These are phyloP conservation scores for Cyberlindnera euphorbiae DNA, from an alignment of 805 yeast species.

Conservation along the genomic window DNA sequence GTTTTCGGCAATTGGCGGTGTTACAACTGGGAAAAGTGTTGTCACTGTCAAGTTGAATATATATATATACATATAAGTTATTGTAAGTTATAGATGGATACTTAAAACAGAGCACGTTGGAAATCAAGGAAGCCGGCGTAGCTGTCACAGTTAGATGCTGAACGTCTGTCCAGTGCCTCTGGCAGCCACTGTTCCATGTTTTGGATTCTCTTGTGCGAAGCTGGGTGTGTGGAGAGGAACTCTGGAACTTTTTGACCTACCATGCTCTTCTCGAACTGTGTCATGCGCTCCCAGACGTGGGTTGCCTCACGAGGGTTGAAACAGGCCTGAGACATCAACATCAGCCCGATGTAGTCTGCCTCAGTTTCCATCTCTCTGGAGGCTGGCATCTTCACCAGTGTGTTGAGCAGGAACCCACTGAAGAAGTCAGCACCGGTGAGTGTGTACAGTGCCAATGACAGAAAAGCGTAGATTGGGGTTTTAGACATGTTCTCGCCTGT, in stretches of 20 bases:
- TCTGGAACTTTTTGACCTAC: constrained; percentile 40
- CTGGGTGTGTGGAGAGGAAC: constrained; percentile 86
- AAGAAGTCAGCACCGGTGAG: constrained; percentile 56
- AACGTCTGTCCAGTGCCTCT: constrained; percentile 30
- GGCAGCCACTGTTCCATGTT: constrained; percentile 70
- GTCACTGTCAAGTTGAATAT: too few species aligned
- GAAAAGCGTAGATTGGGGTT: constrained; percentile 61
- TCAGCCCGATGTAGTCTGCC: constrained; percentile 91
- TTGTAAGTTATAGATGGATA: too few species aligned
- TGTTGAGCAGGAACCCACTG: constrained; percentile 47
- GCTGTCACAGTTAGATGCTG: constrained; percentile 12
- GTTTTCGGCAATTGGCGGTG: too few species aligned
- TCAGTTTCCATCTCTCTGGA: constrained; percentile 93
- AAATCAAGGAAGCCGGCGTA: constrained; percentile 12
- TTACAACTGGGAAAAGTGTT: too few species aligned
- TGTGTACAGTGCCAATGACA: constrained; percentile 50
- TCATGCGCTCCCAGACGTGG: constrained; percentile 80
- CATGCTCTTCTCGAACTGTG: constrained; percentile 38
- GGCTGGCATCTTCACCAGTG: constrained; percentile 71
- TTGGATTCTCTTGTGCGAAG: constrained; percentile 63
- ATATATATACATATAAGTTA: too few species aligned
- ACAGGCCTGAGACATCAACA: constrained; percentile 89
- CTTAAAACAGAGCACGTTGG: constrained; percentile 8
- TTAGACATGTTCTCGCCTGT: constrained; percentile 77
- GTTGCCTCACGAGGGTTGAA: constrained; percentile 73